phyloP scores from a whole-genome alignment of 2,329 filamentous ascomycete genomes.

The Alternaria incomplexa region DNA sequence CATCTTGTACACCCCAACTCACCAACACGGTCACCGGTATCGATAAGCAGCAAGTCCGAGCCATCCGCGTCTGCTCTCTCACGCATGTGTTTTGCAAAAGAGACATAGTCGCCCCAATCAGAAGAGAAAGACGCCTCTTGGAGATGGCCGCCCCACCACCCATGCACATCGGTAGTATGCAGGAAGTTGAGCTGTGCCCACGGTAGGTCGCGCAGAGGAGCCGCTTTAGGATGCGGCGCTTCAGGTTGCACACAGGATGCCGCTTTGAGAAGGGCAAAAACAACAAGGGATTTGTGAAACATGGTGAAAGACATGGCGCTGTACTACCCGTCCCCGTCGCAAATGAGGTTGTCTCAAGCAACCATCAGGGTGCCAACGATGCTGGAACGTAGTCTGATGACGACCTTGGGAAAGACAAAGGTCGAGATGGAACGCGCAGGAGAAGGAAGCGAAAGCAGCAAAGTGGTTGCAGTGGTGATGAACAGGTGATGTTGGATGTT shows the following conservation, averaged over 20 bases:
- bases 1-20: background rate
- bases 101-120: conserved; percentile 98
- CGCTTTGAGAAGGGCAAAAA: conserved; percentile 46
- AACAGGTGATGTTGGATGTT: background rate
- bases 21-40: conserved; percentile 84
- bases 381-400: conserved; percentile 8
- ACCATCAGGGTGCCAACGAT: conserved; percentile 23
- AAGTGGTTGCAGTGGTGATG: background rate
- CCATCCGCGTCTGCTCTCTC: conserved; percentile 78
- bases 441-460: background rate
- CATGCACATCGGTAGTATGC: conserved; percentile 91
- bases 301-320: conserved; percentile 18
- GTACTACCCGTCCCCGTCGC: background rate
- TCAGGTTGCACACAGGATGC: conserved; percentile 72
- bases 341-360: conserved; percentile 10
- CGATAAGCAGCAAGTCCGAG: conserved; percentile 86
- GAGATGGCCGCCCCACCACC: conserved; percentile 92
- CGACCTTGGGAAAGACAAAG: background rate
- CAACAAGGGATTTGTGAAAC: conserved; percentile 18
- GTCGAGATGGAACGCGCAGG: background rate
- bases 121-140: conserved; percentile 92
- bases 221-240: conserved; percentile 76
- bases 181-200: conserved; percentile 95
- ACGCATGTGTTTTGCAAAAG: conserved; percentile 84
- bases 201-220: conserved; percentile 80